phyloP scores from a whole-genome alignment of 129 eudicot genomes.

The Heracleum sosnowskyi region DNA sequence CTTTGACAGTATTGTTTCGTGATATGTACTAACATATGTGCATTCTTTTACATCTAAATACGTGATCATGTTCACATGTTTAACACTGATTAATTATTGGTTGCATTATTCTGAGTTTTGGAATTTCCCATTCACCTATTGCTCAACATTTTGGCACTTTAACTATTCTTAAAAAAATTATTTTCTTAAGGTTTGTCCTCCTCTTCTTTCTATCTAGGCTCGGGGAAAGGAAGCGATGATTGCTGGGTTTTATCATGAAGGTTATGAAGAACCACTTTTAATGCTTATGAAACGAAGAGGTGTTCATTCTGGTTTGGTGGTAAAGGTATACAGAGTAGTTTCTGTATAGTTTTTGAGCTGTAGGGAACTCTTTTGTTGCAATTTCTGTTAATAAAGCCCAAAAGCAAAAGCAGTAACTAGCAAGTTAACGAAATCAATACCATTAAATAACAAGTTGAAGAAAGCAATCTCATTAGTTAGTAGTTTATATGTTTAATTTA shows the following conservation, averaged over 20 bases:
- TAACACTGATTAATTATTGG: neutral
- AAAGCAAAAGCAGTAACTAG: neutral
- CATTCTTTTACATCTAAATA: neutral
- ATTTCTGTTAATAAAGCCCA: neutral
- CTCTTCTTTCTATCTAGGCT: conserved; percentile 30
- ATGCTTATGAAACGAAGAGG: conserved; percentile 99
- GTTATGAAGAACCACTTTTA: conserved; percentile 90
- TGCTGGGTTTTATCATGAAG: conserved; percentile 97
- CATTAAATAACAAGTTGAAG: neutral
- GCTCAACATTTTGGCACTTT: neutral
- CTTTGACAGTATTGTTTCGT: neutral
- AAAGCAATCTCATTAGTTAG: neutral
- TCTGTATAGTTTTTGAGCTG: neutral
- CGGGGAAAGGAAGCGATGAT: conserved; percentile 89
- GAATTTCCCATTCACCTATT: neutral
- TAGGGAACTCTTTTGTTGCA: neutral
- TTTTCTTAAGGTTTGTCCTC: neutral
- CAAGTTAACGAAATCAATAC: neutral
- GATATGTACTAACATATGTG: neutral
- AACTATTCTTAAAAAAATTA: neutral
- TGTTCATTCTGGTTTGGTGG: conserved; percentile 88
- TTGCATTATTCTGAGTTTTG: neutral
- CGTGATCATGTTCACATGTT: neutral
- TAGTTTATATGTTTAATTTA: neutral
- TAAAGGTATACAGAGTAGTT: conserved; percentile 48